A percentile compares a stretch with the other conserved stretches of the same genome.
These are phyloP conservation scores for Helotiales sp. DNA, from an alignment of 2,329 filamentous ascomycete genomes.

Conservation along the genomic window DNA sequence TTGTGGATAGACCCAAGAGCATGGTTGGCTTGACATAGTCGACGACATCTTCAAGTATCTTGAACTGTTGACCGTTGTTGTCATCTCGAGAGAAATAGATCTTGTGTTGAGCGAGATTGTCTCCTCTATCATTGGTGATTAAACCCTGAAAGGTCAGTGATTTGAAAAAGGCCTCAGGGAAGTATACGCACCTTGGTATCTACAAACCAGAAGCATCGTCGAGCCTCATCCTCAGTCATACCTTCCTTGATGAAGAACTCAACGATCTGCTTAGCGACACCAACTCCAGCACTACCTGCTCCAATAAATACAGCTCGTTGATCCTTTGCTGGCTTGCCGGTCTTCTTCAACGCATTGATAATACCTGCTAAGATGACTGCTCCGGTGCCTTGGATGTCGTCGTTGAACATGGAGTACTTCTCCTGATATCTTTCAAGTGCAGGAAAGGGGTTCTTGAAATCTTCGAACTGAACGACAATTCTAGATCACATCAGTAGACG, in stretches of 20 bases:
- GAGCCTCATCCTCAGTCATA: conserved; percentile 69
- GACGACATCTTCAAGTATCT: conserved; percentile 66
- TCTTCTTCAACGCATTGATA: conserved; percentile 71
- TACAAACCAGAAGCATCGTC: conserved; percentile 71
- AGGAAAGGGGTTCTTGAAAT: conserved; percentile 61
- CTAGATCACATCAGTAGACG: conserved; percentile 48
- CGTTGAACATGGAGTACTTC: conserved; percentile 83
- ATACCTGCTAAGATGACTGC: conserved; percentile 84
- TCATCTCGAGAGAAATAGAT: conserved; percentile 40
- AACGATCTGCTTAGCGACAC: conserved; percentile 82
- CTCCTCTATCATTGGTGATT: conserved; percentile 68
- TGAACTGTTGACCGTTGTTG: conserved; percentile 44
- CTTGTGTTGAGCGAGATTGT: conserved; percentile 68
- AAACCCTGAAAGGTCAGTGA: conserved; percentile 51
- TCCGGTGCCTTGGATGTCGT: conserved; percentile 86
- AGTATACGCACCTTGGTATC: conserved; percentile 51
- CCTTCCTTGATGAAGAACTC: conserved; percentile 68
- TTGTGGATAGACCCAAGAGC: conserved; percentile 80
- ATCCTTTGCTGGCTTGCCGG: conserved; percentile 63
- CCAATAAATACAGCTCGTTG: conserved; percentile 76
- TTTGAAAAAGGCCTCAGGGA: background rate
- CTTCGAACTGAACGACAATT: conserved; percentile 65
- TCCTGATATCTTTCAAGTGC: conserved; percentile 72
- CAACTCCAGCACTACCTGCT: conserved; percentile 77
- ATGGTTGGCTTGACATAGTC: conserved; percentile 75